A percentile compares a stretch with the other conserved stretches of the same genome.
phyloP scores from a whole-genome alignment of 73 alveolate genomes.

The Loxodes magnus region DNA sequence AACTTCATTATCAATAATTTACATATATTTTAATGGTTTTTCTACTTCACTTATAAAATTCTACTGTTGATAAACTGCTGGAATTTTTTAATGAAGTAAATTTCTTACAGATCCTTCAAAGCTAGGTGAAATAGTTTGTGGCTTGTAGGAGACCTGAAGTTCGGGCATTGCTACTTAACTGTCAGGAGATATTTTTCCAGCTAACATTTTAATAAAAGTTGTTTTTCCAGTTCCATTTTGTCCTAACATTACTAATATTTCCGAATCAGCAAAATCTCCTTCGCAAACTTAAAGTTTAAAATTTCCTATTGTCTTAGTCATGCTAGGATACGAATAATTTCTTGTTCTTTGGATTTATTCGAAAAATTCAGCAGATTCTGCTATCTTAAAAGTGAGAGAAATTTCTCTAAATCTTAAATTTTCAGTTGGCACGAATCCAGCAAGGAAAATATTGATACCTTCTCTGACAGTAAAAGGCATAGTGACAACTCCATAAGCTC shows the following conservation, averaged over 20 bases:
- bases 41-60: constrained; percentile 90
- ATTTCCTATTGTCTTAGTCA: constrained; percentile 70
- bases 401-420: constrained; percentile 96
- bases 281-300: constrained; percentile 71
- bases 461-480: constrained; percentile 99
- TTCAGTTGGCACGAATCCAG: constrained; percentile 99
- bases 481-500: constrained; percentile 99
- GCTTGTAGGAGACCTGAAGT: constrained; percentile 84
- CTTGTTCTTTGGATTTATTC: constrained; percentile 33
- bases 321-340: constrained; percentile 66
- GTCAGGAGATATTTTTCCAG: constrained; percentile 79
- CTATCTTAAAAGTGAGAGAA: constrained; percentile 83
- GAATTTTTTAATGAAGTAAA: constrained; percentile 60
- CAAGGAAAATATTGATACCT: constrained; percentile 96
- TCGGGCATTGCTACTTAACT: constrained; percentile 59
- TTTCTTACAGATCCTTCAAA: constrained; percentile 87
- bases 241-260: constrained; percentile 93
- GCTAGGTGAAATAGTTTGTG: constrained; percentile 91
- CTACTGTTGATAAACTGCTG: constrained; percentile 62
- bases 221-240: constrained; percentile 98
- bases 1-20: constrained; percentile 80
- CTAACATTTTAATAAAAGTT: constrained; percentile 92
- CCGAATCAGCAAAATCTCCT: constrained; percentile 79
- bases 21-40: constrained; percentile 87
- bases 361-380: constrained; percentile 56